Evolutionary conservation across 441 rosid species (phyloP), one percentile per base, ranked within the genome.

Genomic region (Corymbia calophylla): DNA sequence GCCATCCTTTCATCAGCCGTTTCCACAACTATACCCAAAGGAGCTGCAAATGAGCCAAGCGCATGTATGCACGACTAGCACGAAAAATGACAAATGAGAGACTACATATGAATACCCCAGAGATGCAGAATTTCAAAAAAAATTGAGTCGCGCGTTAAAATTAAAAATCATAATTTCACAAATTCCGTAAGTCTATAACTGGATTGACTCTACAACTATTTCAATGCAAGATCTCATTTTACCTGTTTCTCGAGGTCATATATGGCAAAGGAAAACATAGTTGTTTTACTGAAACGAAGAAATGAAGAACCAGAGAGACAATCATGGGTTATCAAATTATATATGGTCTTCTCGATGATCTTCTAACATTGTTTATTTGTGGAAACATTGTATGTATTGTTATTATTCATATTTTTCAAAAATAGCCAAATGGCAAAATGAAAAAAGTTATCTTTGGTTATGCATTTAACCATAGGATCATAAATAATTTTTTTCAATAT

Each of bases 1-100:
- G 99, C 99, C 18, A 98, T 97, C 93, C 92, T 94, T 89, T 96
- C 97, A 88, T 98, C 99, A 93, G 97, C 98, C 4, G 97, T 98
- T 32, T 99, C 99, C 90, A 97, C 98, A 93, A 98, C 99, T 97
- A 93, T 85, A 91, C 23, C 54, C 81, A 87, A 21, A 91, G 87
- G 53, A 87, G 31, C 19, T 29, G 12, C 11, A 27, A 47, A 82
- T 82, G 86, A 82, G 32, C 17, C 68, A 29, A 62, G 68, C 6
- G 32, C 32, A 13, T 62, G 17, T 17, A 62, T 62, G 68, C 68
- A 10, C 8, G 9, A 55, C 58, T 55, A 55, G 23, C 14, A 55
- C 4, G 4, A 29, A 62, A 62, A 84, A 44, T 27, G 55, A 81
- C 86, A 53, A 88, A 88, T 68, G 86, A 89, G 14, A 88, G 44